These are phyloP conservation scores for Euryodendron excelsum DNA, from an alignment of 148 eudicot species.

Conservation along the genomic window DNA sequence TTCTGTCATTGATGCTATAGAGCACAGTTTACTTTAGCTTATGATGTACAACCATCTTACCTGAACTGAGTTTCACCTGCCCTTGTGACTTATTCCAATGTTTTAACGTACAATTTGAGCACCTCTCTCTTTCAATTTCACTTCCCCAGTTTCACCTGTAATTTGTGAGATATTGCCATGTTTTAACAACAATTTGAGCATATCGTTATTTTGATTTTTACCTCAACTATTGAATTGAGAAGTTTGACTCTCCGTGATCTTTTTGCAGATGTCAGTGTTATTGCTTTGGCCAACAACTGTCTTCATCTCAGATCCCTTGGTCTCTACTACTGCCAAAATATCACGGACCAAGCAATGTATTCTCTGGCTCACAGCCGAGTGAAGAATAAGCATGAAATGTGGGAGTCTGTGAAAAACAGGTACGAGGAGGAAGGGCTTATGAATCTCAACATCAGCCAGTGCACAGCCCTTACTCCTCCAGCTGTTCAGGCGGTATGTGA, in stretches of 20 bases:
- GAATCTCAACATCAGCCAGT: constrained; percentile 93
- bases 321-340: constrained; percentile 88
- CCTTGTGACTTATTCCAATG: no score
- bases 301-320: constrained; percentile 73
- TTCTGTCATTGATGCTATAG: no score
- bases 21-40: no score
- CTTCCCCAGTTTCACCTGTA: no score
- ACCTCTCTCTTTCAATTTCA: no score
- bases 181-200: no score
- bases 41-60: no score
- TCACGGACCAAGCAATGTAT: constrained; percentile 92
- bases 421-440: constrained; percentile 69
- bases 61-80: no score
- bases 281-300: constrained; percentile 87
- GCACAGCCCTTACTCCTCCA: constrained; percentile 93
- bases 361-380: constrained; percentile 75
- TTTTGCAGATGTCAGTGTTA: constrained; percentile 79
- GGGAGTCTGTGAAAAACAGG: constrained; percentile 53
- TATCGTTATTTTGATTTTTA: no score
- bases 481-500: constrained; percentile 93
- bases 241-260: neutral
- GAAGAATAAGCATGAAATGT: constrained; percentile 55
- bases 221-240: no score
- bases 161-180: no score
- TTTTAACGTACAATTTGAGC: no score